A percentile compares a stretch with the other conserved stretches of the same genome.
These are phyloP conservation scores for Helicocarpus griseus DNA, from an alignment of 2,329 filamentous ascomycete species.

Conservation along the genomic window DNA sequence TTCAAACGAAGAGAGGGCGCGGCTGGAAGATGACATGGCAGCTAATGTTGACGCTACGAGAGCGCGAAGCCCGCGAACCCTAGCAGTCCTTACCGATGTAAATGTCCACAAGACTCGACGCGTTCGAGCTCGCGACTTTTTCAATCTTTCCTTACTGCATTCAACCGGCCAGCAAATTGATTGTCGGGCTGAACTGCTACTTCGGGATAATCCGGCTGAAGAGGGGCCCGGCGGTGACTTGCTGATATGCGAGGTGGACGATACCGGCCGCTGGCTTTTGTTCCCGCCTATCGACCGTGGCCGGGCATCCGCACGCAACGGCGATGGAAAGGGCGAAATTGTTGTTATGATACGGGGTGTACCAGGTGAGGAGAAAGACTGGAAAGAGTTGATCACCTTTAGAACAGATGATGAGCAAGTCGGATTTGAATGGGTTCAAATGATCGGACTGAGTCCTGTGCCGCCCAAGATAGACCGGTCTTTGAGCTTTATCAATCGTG, in stretches of 20 bases:
- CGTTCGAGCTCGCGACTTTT: conserved; percentile 82
- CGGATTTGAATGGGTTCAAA: conserved; percentile 75
- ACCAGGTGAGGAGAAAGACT: conserved; percentile 53
- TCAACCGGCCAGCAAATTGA: conserved; percentile 84
- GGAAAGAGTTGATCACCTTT: conserved; percentile 78
- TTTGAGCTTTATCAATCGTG: conserved; percentile 42
- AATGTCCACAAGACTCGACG: conserved; percentile 66
- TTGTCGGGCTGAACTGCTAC: conserved; percentile 77
- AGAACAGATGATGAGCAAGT: conserved; percentile 66
- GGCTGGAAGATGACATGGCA: conserved; percentile 78
- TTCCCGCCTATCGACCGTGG: conserved; percentile 76
- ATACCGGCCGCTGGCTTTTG: conserved; percentile 67
- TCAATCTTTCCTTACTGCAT: conserved; percentile 74
- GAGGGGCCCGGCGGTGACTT: conserved; percentile 65
- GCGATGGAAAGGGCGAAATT: conserved; percentile 61
- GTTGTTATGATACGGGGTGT: conserved; percentile 78
- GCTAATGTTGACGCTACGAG: conserved; percentile 71
- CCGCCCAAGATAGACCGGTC: conserved; percentile 49
- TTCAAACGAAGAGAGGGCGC: conserved; percentile 61
- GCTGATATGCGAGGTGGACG: conserved; percentile 84
- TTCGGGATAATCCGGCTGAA: conserved; percentile 67
- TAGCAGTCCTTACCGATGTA: conserved; percentile 61
- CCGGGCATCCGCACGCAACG: conserved; percentile 68
- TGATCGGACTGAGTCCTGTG: conserved; percentile 60
- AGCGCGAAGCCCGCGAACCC: conserved; percentile 66